These are phyloP conservation scores for Alternaria triticina DNA, from an alignment of 2,329 filamentous ascomycete species.

Conservation along the genomic window DNA sequence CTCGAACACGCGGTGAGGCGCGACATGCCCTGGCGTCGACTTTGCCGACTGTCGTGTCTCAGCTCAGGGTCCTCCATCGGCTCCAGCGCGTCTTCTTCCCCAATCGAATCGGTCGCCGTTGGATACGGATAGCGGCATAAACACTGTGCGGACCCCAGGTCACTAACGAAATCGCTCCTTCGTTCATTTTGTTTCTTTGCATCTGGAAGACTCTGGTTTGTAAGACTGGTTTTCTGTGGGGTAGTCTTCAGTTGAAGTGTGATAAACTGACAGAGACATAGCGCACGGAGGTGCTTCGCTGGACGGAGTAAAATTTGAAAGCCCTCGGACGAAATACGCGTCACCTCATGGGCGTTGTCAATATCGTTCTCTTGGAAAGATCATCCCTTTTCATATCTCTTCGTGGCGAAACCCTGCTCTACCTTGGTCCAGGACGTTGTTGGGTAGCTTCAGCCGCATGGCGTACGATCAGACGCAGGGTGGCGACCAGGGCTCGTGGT, in stretches of 20 bases:
- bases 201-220: background rate
- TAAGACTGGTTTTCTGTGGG: background rate
- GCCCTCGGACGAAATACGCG: background rate
- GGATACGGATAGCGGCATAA: background rate
- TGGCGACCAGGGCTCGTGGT: background rate
- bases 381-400: background rate
- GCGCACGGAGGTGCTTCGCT: background rate
- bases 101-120: background rate
- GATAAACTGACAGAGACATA: background rate
- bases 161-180: background rate
- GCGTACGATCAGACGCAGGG: conserved; percentile 2
- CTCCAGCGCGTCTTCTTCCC: background rate
- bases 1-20: background rate
- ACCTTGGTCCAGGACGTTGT: background rate
- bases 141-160: background rate
- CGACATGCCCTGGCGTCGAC: background rate
- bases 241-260: background rate
- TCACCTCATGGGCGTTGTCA: background rate
- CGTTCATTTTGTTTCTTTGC: background rate
- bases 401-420: background rate
- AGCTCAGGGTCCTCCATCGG: background rate
- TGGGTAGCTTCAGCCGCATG: background rate
- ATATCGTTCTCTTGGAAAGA: background rate
- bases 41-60: background rate
- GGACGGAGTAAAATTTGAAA: background rate